Evolutionary conservation across 495 filamentous ascomycete genomes (phyloP).

Genomic region (Tuber umbilicatum): DNA sequence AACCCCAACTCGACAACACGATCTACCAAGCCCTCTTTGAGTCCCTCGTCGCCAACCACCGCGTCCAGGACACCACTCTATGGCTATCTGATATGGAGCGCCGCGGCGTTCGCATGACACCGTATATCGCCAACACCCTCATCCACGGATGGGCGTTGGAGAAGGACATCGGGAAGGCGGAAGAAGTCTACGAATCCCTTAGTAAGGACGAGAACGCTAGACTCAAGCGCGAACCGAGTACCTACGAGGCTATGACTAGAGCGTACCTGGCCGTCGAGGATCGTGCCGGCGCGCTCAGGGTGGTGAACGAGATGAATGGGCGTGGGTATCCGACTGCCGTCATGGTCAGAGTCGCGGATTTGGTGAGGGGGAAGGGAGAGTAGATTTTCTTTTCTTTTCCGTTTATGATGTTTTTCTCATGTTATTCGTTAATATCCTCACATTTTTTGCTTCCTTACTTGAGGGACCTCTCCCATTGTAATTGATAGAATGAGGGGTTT

Average conservation of each 20-base stretch:
- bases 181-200: conserved; percentile 69
- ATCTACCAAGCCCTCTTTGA: conserved; percentile 95
- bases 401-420: conserved; percentile 16
- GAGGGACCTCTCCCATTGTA: neutral
- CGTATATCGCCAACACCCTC: conserved; percentile 98
- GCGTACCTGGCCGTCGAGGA: conserved; percentile 82
- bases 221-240: conserved; percentile 83
- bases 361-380: conserved; percentile 57
- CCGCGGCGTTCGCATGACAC: conserved; percentile 73
- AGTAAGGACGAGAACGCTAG: conserved; percentile 41
- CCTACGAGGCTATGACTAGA: conserved; percentile 98
- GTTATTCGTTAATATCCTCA: conserved; percentile 5
- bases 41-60: conserved; percentile 90
- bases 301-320: conserved; percentile 84
- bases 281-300: conserved; percentile 60
- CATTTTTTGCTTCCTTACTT: neutral
- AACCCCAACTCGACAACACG: conserved; percentile 67
- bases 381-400: neutral
- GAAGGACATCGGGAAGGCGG: conserved; percentile 70
- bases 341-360: conserved; percentile 80
- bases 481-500: neutral
- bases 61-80: conserved; percentile 65
- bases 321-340: conserved; percentile 89
- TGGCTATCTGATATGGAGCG: conserved; percentile 67
- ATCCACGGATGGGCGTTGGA: conserved; percentile 94